These are phyloP conservation scores for Tulasnella sp. DNA, from an alignment of 768 basidiomycete species.

Conservation along the genomic window DNA sequence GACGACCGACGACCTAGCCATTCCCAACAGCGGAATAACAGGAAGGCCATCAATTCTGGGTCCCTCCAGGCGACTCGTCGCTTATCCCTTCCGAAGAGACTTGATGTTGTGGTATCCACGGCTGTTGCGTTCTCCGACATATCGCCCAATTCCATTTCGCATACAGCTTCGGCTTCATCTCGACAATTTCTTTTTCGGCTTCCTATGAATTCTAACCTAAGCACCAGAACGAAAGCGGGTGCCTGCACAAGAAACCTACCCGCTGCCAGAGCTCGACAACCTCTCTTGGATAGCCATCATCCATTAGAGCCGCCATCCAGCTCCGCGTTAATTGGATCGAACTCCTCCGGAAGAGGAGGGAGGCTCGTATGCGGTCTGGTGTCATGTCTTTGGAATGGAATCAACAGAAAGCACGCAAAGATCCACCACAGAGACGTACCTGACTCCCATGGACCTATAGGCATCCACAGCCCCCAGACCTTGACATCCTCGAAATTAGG, in stretches of 20 bases:
- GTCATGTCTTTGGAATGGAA: neutral
- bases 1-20: too few species aligned
- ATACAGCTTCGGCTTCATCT: constrained; percentile 6
- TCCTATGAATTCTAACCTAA: neutral
- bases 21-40: too few species aligned
- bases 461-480: constrained; percentile 6
- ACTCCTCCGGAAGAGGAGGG: neutral
- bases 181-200: constrained; percentile 7
- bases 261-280: constrained; percentile 3
- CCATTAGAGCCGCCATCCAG: neutral
- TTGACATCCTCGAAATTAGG: constrained; percentile 2
- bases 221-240: neutral
- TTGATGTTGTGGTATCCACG: neutral
- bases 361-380: neutral
- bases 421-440: neutral
- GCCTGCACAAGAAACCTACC: neutral
- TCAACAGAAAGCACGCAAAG: neutral
- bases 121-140: neutral
- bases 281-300: constrained; percentile 1
- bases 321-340: neutral
- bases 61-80: too few species aligned
- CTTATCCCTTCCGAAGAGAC: too few species aligned
- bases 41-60: too few species aligned
- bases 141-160: constrained; percentile 12
- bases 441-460: constrained; percentile 2